phyloP scores from a whole-genome alignment of 192 early-diverging fungal species.

The Dissophora globulifera region DNA sequence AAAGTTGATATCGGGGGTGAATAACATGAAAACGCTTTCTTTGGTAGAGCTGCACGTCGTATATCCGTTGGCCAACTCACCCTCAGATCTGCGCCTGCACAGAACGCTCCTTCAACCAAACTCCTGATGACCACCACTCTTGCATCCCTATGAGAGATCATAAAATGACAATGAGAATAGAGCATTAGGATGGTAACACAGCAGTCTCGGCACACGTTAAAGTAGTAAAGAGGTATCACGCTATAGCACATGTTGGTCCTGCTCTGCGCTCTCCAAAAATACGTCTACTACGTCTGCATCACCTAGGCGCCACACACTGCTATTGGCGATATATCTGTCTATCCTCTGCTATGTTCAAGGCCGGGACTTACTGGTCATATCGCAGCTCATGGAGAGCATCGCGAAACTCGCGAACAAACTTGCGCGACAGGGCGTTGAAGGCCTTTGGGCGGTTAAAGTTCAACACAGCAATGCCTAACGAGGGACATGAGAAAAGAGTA shows the following conservation, averaged over 20 bases:
- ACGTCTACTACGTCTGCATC: no score
- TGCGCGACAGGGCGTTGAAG: conserved; percentile 90
- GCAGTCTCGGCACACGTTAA: neutral
- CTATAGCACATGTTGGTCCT: no score
- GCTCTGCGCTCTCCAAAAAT: no score
- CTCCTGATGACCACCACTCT: conserved; percentile 87
- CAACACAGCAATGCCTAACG: conserved; percentile 79
- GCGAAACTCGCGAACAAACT: conserved; percentile 78
- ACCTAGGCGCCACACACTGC: no score
- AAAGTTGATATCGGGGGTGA: no score
- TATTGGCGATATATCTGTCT: no score
- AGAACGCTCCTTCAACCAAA: conserved; percentile 85
- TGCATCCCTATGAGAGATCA: conserved; percentile 65
- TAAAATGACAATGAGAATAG: no score
- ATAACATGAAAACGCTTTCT: no score
- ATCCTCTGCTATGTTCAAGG: no score
- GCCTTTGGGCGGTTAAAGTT: conserved; percentile 86
- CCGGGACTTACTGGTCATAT: conserved; percentile 65
- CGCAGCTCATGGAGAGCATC: conserved; percentile 69
- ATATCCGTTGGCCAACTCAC: conserved; percentile 46
- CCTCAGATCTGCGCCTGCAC: conserved; percentile 96
- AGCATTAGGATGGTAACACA: neutral
- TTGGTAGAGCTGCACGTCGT: no score
- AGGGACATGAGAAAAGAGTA: neutral
- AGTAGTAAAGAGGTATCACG: conserved; percentile 4